Percentiles rank a stretch among this genome's conserved stretches.
These are phyloP conservation scores for Penstemon eatonii DNA, from an alignment of 257 asterid species.

Conservation along the genomic window DNA sequence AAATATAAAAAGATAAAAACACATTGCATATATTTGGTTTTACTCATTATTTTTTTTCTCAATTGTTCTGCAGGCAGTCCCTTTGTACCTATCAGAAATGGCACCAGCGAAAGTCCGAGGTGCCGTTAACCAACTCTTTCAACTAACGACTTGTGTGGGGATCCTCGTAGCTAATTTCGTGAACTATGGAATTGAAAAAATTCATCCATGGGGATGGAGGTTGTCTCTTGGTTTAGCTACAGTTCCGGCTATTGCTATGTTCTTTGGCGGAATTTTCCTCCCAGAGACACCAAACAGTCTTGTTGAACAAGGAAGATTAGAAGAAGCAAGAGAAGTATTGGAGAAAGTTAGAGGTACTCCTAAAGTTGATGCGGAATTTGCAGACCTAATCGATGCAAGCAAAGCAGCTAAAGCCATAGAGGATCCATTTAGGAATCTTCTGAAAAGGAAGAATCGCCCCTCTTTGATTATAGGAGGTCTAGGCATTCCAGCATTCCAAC, in stretches of 20 bases:
- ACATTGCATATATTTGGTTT: too few species aligned
- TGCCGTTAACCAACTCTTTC: constrained; percentile 66
- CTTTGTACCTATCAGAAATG: constrained; percentile 81
- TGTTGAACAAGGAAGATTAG: constrained; percentile 65
- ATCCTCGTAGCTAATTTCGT: constrained; percentile 61
- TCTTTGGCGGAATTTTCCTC: constrained; percentile 61
- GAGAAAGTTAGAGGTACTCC: constrained; percentile 67
- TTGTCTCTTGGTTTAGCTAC: constrained; percentile 68
- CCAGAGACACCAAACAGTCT: constrained; percentile 86
- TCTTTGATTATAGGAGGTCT: constrained; percentile 60
- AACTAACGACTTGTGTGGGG: constrained; percentile 67
- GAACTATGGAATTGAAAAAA: constrained; percentile 49
- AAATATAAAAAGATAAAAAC: too few species aligned
- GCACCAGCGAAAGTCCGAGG: constrained; percentile 79
- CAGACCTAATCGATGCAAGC: constrained; percentile 72
- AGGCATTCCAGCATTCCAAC: constrained; percentile 78
- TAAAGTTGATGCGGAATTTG: constrained; percentile 66
- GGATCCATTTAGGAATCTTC: constrained; percentile 62
- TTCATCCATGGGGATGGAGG: constrained; percentile 88
- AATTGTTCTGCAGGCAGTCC: constrained; percentile 57
- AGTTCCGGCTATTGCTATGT: constrained; percentile 63
- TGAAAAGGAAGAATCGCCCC: constrained; percentile 59
- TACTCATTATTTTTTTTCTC: neutral
- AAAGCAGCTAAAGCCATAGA: constrained; percentile 53
- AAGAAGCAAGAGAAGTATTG: constrained; percentile 47